These are phyloP conservation scores for Kwoniella mangroviensis DNA, from an alignment of 768 basidiomycete genomes.

Conservation along the genomic window DNA sequence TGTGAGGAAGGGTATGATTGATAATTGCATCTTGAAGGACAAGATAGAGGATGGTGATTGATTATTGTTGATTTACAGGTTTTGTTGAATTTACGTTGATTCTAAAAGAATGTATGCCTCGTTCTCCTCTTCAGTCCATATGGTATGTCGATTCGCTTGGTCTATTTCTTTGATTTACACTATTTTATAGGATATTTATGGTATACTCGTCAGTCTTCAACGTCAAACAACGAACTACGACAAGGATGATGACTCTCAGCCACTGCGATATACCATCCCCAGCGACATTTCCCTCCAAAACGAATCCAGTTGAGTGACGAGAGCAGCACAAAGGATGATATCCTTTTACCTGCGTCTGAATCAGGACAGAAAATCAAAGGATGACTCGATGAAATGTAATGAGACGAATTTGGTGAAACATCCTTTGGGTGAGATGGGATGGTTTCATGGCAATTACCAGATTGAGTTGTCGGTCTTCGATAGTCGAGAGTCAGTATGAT, in stretches of 20 bases:
- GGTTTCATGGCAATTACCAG: constrained; percentile 3
- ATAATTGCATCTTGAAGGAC: background rate
- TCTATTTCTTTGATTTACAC: background rate
- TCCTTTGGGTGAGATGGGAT: constrained; percentile 1
- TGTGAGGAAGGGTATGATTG: constrained; percentile 21
- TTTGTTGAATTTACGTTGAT: background rate
- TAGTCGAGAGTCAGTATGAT: no score
- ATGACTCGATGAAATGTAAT: background rate
- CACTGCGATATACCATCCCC: background rate
- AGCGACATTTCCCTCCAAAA: background rate
- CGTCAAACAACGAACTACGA: background rate
- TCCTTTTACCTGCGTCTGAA: background rate
- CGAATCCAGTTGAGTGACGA: background rate
- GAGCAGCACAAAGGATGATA: constrained; percentile 7
- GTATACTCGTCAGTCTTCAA: background rate
- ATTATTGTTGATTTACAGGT: background rate
- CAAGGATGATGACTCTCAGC: background rate
- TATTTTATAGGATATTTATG: background rate
- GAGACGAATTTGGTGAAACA: background rate
- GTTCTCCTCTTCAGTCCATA: background rate
- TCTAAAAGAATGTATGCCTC: background rate
- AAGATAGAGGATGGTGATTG: background rate
- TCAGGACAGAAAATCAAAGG: background rate
- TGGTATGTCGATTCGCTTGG: no score
- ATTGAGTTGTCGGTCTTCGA: background rate